phyloP scores from a whole-genome alignment of 1,139 yeast genomes.

The Kurtzmaniella quercitrusa region DNA sequence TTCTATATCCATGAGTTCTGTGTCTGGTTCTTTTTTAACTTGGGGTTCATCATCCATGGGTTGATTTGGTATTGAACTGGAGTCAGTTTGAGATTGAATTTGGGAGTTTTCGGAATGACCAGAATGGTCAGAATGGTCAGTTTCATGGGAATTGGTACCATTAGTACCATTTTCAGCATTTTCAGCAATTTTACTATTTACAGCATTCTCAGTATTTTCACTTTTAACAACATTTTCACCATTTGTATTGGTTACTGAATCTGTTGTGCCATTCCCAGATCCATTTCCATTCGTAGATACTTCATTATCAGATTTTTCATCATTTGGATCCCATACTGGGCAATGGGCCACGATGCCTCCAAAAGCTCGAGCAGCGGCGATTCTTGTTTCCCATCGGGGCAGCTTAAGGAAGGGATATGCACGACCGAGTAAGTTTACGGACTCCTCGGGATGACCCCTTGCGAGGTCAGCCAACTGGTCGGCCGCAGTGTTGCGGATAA shows the following conservation, averaged over 20 bases:
- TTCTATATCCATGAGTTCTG: not conserved
- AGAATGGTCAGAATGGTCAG: no score
- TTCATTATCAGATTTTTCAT: no score
- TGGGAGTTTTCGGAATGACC: no score
- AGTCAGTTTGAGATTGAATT: no score
- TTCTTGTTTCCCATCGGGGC: slow-evolving; percentile 92
- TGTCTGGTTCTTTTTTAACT: not conserved
- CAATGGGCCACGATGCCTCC: slow-evolving; percentile 89
- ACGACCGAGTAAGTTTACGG: slow-evolving; percentile 74
- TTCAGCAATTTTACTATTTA: no score
- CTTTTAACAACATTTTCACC: no score
- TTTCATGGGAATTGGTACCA: no score
- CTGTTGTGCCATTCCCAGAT: slow-evolving; percentile 20
- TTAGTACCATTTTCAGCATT: no score
- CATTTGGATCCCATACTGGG: slow-evolving; percentile 81
- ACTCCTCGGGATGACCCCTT: slow-evolving; percentile 91
- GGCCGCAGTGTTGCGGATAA: slow-evolving; percentile 94
- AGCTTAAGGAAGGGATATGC: slow-evolving; percentile 87
- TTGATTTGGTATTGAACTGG: no score
- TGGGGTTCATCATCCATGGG: no score
- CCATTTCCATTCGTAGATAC: slow-evolving; percentile 13
- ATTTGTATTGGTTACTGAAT: not conserved
- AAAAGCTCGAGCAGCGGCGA: slow-evolving; percentile 90
- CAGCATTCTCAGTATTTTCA: no score
- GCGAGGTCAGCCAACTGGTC: slow-evolving; percentile 95